Evolutionary conservation across 2,329 filamentous ascomycete species (phyloP).

Genomic region (Pestalotiopsis sp.): DNA sequence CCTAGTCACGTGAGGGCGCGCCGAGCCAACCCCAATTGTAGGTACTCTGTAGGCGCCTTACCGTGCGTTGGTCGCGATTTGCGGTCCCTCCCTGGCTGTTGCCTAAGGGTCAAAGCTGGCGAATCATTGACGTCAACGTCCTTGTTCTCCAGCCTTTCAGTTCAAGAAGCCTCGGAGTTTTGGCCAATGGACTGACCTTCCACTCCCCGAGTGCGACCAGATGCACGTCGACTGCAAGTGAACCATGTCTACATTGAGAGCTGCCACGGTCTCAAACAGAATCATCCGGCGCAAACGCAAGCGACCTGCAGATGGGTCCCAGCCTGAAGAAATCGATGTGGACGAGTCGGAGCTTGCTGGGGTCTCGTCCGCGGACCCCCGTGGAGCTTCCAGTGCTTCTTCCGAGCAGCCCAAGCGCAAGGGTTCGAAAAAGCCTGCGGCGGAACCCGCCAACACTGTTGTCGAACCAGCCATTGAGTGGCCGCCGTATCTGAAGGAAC

Average conservation of each 20-base stretch:
- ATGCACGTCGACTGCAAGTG: conserved; percentile 32
- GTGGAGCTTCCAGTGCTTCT: conserved; percentile 10
- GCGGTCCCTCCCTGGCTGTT: background rate
- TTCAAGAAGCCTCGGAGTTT: background rate
- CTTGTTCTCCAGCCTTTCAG: background rate
- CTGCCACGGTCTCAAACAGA: conserved; percentile 47
- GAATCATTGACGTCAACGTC: conserved; percentile 6
- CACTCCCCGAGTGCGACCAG: background rate
- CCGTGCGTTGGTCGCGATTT: background rate
- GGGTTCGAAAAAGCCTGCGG: conserved; percentile 20
- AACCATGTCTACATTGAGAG: conserved; percentile 47
- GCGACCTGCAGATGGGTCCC: conserved; percentile 29
- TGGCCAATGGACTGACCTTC: background rate
- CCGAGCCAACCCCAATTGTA: no score
- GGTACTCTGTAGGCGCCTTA: background rate
- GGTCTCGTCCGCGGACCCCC: background rate
- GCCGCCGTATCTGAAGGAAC: conserved; percentile 73
- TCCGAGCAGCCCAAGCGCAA: background rate
- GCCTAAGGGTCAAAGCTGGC: background rate
- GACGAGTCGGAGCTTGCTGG: background rate
- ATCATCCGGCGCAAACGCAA: conserved; percentile 40
- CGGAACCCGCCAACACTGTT: conserved; percentile 11
- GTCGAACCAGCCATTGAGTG: conserved; percentile 55
- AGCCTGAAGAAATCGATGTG: conserved; percentile 14
- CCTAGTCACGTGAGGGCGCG: no score